phyloP scores from a whole-genome alignment of 2,329 filamentous ascomycete genomes.

The Aspergillus fumigatiaffinis region DNA sequence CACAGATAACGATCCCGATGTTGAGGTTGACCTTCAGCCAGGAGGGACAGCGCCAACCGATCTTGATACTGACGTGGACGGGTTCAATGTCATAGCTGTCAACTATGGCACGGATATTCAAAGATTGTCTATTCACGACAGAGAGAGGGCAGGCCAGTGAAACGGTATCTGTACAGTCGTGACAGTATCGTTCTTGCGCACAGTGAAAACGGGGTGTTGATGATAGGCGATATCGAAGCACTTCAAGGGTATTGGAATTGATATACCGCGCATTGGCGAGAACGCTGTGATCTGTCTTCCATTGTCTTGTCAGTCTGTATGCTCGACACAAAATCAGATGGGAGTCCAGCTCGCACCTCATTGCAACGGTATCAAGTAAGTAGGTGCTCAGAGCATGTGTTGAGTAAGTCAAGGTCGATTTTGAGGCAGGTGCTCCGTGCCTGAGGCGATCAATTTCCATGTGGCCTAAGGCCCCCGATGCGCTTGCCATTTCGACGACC shows the following conservation, averaged over 20 bases:
- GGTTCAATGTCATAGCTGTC: conserved; percentile 74
- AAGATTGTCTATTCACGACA: conserved; percentile 64
- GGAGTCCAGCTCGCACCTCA: too few relatives aligned
- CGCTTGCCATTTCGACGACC: not conserved
- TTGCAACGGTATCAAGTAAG: too few relatives aligned
- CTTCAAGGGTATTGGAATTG: conserved; percentile 75
- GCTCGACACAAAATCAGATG: not conserved
- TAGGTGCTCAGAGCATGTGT: not conserved
- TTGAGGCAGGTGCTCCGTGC: not conserved
- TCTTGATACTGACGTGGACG: conserved; percentile 77
- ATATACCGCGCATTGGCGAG: conserved; percentile 41
- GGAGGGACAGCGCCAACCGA: conserved; percentile 71
- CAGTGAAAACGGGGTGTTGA: conserved; percentile 75
- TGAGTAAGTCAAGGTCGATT: too few relatives aligned
- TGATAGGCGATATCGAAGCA: conserved; percentile 69
- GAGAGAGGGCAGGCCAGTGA: conserved; percentile 42
- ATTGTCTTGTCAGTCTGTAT: not conserved
- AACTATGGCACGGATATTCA: conserved; percentile 94
- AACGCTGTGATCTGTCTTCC: not conserved
- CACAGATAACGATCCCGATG: conserved; percentile 42
- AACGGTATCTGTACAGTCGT: conserved; percentile 60
- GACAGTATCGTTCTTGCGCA: conserved; percentile 81
- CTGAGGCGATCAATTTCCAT: not conserved
- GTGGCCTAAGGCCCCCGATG: not conserved
- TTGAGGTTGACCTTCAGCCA: conserved; percentile 58